These are phyloP conservation scores for Pelargonium fulgidum DNA, from an alignment of 441 rosid genomes.

Conservation along the genomic window DNA sequence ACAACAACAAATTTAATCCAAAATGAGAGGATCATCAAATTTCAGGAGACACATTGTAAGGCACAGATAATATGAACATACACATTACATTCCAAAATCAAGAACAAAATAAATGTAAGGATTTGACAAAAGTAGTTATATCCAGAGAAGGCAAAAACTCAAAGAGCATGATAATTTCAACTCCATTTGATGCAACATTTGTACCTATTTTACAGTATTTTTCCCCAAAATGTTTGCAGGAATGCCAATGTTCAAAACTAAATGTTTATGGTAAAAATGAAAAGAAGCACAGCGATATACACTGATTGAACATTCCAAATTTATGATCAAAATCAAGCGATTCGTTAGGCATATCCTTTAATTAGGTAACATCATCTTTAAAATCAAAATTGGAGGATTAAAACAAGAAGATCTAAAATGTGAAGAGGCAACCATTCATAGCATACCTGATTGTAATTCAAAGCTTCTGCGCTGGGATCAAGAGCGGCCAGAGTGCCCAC, in stretches of 20 bases:
- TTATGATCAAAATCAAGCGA: constrained; percentile 1
- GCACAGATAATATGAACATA: neutral
- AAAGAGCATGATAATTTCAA: neutral
- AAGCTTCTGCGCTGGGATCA: constrained; percentile 38
- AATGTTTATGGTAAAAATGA: neutral
- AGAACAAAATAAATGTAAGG: neutral
- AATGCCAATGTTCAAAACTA: neutral
- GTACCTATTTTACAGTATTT: too few relatives aligned
- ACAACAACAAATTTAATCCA: neutral
- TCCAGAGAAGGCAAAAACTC: neutral
- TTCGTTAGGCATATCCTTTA: neutral
- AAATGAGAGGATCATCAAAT: neutral
- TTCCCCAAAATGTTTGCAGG: neutral
- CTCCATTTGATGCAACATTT: neutral
- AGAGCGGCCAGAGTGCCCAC: constrained; percentile 45
- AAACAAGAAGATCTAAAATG: neutral
- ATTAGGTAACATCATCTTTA: constrained; percentile 2
- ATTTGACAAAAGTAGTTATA: neutral
- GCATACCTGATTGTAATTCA: constrained; percentile 42
- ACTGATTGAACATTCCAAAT: neutral
- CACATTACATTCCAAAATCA: neutral
- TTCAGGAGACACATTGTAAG: neutral
- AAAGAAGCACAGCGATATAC: neutral
- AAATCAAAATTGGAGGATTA: neutral
- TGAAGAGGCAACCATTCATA: neutral